Conservation (phyloP, 352 stramenopile genomes). For the Phytophthora hybrid region DNA sequence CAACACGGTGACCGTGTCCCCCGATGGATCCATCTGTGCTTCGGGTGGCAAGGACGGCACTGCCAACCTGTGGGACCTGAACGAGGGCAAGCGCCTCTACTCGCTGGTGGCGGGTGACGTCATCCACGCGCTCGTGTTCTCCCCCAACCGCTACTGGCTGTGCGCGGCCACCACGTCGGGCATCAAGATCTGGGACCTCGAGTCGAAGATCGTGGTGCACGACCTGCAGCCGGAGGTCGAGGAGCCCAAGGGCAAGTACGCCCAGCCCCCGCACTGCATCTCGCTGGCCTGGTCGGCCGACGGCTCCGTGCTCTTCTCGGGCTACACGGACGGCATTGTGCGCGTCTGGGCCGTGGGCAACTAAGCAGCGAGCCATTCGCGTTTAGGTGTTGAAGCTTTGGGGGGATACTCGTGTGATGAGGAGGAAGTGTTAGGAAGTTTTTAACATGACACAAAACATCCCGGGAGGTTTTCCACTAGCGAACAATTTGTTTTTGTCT, state of each 20-base stretch:
- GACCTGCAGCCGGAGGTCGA: slow-evolving; percentile 95
- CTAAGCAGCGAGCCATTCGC: slow-evolving; percentile 50
- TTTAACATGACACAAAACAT: slow-evolving; percentile 41
- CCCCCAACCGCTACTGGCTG: slow-evolving; percentile 99
- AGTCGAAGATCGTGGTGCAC: slow-evolving; percentile 99
- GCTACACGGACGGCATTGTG: slow-evolving; percentile 99
- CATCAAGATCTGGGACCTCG: slow-evolving; percentile 99
- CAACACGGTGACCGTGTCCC: slow-evolving; percentile 99
- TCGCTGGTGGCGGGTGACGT: slow-evolving; percentile 98
- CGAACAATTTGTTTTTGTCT: neutral
- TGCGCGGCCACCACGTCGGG: slow-evolving; percentile 98
- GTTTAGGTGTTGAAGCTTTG: slow-evolving; percentile 12
- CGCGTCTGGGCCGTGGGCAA: slow-evolving; percentile 94
- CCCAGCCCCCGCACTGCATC: slow-evolving; percentile 95
- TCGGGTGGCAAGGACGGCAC: slow-evolving; percentile 99
- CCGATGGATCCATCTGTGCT: slow-evolving; percentile 99
- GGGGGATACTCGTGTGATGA: slow-evolving; percentile 12
- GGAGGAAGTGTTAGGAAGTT: slow-evolving; percentile 29
- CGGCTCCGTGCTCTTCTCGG: slow-evolving; percentile 98
- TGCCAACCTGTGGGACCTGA: slow-evolving; percentile 99
- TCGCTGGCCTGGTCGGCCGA: slow-evolving; percentile 99
- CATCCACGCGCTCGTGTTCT: slow-evolving; percentile 98
- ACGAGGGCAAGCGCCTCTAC: slow-evolving; percentile 99
- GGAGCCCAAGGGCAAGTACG: slow-evolving; percentile 93
- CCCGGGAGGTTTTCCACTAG: slow-evolving; percentile 39